Conservation (phyloP, 108 stramenopile species). For the Conticribra weissflogii region DNA sequence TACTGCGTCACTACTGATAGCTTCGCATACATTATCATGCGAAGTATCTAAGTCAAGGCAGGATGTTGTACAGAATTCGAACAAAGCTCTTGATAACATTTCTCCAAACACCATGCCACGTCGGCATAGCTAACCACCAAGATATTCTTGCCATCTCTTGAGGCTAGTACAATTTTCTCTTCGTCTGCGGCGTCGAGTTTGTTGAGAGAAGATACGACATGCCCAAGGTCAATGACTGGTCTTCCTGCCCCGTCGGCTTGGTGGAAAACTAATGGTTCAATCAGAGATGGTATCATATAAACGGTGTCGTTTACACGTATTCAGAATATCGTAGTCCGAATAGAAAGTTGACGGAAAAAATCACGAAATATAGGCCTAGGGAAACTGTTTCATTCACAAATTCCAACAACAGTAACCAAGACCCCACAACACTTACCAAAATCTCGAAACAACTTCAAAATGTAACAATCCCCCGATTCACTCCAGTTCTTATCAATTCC, state of each 20-base stretch:
- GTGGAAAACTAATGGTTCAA: slow-evolving; percentile 86
- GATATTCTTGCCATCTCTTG: slow-evolving; percentile 87
- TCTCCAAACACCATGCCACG: slow-evolving; percentile 83
- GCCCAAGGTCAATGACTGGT: slow-evolving; percentile 94
- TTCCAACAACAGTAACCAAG: background rate
- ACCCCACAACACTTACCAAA: slow-evolving; percentile 65
- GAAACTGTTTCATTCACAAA: background rate
- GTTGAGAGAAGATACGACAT: slow-evolving; percentile 86
- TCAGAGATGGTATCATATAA: no score
- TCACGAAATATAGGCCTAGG: no score
- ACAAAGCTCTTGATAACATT: slow-evolving; percentile 73
- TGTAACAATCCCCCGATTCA: slow-evolving; percentile 90
- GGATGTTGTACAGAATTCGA: slow-evolving; percentile 29
- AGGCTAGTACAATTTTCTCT: slow-evolving; percentile 88
- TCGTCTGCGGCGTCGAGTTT: slow-evolving; percentile 89
- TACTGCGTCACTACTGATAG: background rate
- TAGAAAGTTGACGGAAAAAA: no score
- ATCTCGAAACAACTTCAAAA: slow-evolving; percentile 92
- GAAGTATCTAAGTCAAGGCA: slow-evolving; percentile 11
- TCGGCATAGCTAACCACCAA: slow-evolving; percentile 91
- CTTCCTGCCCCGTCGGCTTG: slow-evolving; percentile 89
- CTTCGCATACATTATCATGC: background rate
- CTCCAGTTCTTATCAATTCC: slow-evolving; percentile 84
- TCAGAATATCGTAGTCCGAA: no score
- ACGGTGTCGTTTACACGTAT: no score